Evolutionary conservation across 306 rosid genomes (phyloP).

Genomic region (Acmispon strigosus): DNA sequence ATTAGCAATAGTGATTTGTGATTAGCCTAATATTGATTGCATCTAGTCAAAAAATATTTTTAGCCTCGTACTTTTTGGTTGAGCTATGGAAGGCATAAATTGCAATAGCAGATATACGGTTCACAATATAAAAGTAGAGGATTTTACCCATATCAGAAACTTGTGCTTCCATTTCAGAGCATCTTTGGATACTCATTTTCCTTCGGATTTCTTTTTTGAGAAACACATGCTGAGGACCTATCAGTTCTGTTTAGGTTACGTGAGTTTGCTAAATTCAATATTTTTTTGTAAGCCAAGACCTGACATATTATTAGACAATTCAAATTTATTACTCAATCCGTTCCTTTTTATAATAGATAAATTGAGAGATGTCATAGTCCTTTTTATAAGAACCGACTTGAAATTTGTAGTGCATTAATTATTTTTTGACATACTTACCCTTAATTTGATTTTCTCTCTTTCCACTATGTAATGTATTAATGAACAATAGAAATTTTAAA

Average conservation of each 20-base stretch:
- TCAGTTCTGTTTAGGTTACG: neutral
- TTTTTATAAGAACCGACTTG: too few relatives aligned
- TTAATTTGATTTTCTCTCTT: too few relatives aligned
- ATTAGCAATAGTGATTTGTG: conserved; percentile 68
- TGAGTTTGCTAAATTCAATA: neutral
- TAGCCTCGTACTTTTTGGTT: neutral
- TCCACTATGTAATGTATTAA: too few relatives aligned
- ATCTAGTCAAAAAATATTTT: conserved; percentile 4
- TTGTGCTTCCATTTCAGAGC: neutral
- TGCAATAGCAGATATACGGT: conserved; percentile 13
- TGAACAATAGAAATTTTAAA: too few relatives aligned
- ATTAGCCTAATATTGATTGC: conserved; percentile 6
- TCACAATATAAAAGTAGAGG: neutral
- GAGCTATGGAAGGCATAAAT: conserved; percentile 6
- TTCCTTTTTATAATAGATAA: too few relatives aligned
- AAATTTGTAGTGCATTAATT: too few relatives aligned
- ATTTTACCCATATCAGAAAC: neutral
- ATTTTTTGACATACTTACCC: too few relatives aligned
- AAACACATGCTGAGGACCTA: neutral
- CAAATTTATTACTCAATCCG: too few relatives aligned
- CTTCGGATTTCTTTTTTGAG: neutral
- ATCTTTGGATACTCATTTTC: neutral
- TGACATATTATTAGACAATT: too few relatives aligned
- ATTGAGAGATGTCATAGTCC: too few relatives aligned
- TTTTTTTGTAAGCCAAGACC: too few relatives aligned